phyloP scores from a whole-genome alignment of 108 stramenopile genomes.

The Aureococcus anophagefferens region DNA sequence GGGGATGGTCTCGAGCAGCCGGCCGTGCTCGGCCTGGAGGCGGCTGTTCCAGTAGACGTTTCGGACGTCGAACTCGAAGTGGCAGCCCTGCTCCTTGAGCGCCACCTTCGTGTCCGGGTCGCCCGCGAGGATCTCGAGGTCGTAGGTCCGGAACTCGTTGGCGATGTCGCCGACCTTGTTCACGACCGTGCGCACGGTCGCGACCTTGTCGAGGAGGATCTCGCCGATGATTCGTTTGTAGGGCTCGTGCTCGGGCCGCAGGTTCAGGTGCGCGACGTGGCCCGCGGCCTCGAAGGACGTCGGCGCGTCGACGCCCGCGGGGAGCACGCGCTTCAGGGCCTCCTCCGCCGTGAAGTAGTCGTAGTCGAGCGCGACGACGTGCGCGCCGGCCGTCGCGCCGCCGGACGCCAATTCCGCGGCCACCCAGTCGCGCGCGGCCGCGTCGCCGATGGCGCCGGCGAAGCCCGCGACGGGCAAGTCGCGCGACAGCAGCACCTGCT shows the following conservation, averaged over 20 bases:
- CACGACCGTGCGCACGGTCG: constrained; percentile 71
- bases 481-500: background rate
- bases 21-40: constrained; percentile 72
- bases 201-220: constrained; percentile 84
- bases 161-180: constrained; percentile 87
- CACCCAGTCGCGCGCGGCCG: background rate
- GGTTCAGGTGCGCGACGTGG: constrained; percentile 88
- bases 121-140: constrained; percentile 86
- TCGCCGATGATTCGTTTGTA: constrained; percentile 80
- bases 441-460: too few relatives aligned
- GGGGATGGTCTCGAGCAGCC: constrained; percentile 62
- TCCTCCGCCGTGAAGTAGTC: constrained; percentile 64
- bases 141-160: constrained; percentile 84
- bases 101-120: constrained; percentile 55
- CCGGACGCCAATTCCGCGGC: background rate
- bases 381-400: background rate
- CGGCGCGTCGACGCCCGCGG: constrained; percentile 57
- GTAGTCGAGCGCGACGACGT: constrained; percentile 22
- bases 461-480: background rate
- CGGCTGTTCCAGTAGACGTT: constrained; percentile 96
- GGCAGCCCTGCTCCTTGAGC: constrained; percentile 75
- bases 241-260: constrained; percentile 69
- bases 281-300: constrained; percentile 86
- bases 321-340: constrained; percentile 57
- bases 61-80: constrained; percentile 77